Base-by-base conservation (phyloP, 768 basidiomycete species). In the Agaricus bisporus region DNA sequence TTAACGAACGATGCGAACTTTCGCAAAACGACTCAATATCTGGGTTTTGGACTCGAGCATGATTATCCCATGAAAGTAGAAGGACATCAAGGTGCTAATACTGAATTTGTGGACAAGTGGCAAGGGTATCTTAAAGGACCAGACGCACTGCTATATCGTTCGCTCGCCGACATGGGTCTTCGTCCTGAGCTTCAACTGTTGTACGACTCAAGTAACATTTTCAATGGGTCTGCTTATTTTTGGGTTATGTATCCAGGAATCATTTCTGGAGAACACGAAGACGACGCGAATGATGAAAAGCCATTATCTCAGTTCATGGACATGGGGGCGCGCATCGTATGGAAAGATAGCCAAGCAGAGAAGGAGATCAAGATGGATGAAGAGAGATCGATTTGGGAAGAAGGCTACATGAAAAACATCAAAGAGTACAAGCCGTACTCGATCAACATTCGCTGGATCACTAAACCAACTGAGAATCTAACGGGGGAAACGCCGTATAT, bases 41-140 rank as follows among this genome's bases (percentile, higher is more conserved):
- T 76, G 10, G 71, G 66, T 1, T 70, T 72, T 41, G 69, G 69
- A 0, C 64, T 74, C 5, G 50, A 58, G 2, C 65, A 73, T 53
- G 56, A 62, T 25, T 75, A 76, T 46, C 69, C 70, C 1, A 43
- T 51, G 28, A 18, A 29, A 9, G 57, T 53, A 1, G 28, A 54
- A 1, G 52, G 66, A 10, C 38, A 58, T 1, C 29, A 54, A 11
- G 35, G 17, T 5, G 32, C 38, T 17, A n/a, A 17, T n/a, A 14
- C 6, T 14, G 15, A 7, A 32, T 32, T 32, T 6, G 2, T 1
- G 8, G 11, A 32, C 2, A 9, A 32, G 1, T 49, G 70, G 8
- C 22, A 39, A 28, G 53, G 47, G 3, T 59, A 56, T 22, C 58
- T 72, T 22, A 71, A 71, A 56, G 70, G 69, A 1, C 58, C 35